A percentile compares a stretch with the other conserved stretches of the same genome.
phyloP scores from a whole-genome alignment of 192 early-diverging fungal species.

The Coemansia sp. region DNA sequence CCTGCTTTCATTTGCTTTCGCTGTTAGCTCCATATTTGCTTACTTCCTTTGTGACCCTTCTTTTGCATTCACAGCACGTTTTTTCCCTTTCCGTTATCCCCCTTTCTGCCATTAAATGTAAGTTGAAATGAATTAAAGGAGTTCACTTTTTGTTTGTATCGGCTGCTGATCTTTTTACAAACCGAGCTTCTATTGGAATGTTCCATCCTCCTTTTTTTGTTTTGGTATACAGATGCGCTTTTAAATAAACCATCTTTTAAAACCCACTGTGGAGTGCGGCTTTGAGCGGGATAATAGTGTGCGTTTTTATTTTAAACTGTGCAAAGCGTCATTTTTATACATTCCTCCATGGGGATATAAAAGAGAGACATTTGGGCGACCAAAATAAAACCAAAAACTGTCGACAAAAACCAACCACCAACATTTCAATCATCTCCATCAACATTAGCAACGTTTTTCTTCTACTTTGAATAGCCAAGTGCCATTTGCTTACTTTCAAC shows the following conservation, averaged over 20 bases:
- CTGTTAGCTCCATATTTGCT: background rate
- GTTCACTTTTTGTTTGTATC: background rate
- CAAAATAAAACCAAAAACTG: too few species aligned
- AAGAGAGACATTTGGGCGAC: too few species aligned
- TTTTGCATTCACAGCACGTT: background rate
- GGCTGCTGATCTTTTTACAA: background rate
- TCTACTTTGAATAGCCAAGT: background rate
- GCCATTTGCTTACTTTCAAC: background rate
- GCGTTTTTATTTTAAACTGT: background rate
- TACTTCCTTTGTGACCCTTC: background rate
- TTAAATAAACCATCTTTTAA: background rate
- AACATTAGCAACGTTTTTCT: background rate
- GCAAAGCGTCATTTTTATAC: too few species aligned
- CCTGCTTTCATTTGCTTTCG: too few species aligned
- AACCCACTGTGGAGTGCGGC: background rate
- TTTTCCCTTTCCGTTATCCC: background rate
- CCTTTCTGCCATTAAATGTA: background rate
- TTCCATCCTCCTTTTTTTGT: background rate
- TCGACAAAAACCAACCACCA: too few species aligned
- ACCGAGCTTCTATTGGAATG: background rate
- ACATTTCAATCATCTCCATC: background rate
- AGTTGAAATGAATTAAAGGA: background rate
- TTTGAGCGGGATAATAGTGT: background rate
- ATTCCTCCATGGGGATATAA: too few species aligned
- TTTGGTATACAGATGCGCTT: background rate